Conservation (phyloP, 306 rosid species). For the Alnus glutinosa region DNA sequence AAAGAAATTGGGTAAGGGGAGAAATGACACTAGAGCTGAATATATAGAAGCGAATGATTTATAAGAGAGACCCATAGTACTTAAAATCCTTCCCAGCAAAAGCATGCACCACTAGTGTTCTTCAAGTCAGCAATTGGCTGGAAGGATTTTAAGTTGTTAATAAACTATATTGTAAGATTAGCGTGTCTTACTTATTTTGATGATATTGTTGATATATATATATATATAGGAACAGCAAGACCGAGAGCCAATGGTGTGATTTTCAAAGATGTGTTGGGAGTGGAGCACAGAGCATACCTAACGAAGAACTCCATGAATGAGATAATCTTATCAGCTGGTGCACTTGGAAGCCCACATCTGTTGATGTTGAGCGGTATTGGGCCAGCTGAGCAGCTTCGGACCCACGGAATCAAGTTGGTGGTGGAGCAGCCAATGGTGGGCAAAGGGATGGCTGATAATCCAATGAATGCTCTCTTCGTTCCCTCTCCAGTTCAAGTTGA, state of each 20-base stretch:
- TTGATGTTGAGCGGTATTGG: constrained; percentile 78
- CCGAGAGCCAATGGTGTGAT: constrained; percentile 70
- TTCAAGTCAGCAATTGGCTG: too few species aligned
- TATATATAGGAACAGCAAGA: constrained; percentile 36
- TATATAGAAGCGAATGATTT: too few species aligned
- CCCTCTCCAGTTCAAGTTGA: constrained; percentile 80
- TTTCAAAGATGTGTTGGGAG: constrained; percentile 56
- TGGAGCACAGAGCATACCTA: constrained; percentile 47
- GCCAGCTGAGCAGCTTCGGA: constrained; percentile 57
- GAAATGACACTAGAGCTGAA: too few species aligned
- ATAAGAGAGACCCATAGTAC: too few species aligned
- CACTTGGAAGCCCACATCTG: constrained; percentile 73
- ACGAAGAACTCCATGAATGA: constrained; percentile 35
- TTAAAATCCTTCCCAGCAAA: too few species aligned
- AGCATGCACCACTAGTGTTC: too few species aligned
- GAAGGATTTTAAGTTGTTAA: too few species aligned
- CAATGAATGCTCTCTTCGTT: constrained; percentile 54
- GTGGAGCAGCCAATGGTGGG: constrained; percentile 67
- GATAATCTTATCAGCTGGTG: constrained; percentile 70
- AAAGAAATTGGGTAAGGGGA: too few species aligned
- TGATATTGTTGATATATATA: neutral
- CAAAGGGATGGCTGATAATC: constrained; percentile 77
- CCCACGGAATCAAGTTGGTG: constrained; percentile 52
- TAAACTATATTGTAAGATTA: too few species aligned
- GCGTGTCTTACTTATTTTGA: neutral